A percentile compares a stretch with the other conserved stretches of the same genome.
Evolutionary conservation across 1,284 basidiomycete species (phyloP).

Genomic region (Psilocybe mexicana): DNA sequence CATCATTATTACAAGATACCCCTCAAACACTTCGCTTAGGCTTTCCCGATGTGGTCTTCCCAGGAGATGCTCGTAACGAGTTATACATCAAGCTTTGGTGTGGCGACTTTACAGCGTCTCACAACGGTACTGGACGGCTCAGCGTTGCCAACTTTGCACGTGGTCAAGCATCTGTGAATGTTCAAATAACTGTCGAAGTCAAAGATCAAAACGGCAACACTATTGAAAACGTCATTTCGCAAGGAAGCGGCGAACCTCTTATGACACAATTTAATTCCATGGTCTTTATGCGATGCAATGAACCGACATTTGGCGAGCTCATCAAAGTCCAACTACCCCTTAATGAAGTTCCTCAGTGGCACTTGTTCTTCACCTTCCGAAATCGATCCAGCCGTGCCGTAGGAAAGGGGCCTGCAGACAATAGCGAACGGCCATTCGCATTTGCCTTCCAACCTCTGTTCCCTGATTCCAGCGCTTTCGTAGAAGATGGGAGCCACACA

Average conservation of each 20-base stretch:
- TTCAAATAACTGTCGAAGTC: constrained; percentile 93
- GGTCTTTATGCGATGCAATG: constrained; percentile 83
- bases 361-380: constrained; percentile 93
- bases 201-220: constrained; percentile 73
- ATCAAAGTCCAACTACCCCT: constrained; percentile 84
- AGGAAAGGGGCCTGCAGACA: constrained; percentile 39
- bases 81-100: constrained; percentile 94
- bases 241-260: constrained; percentile 83
- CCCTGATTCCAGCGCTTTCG: constrained; percentile 74
- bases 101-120: constrained; percentile 73
- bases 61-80: constrained; percentile 90
- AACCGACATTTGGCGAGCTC: constrained; percentile 91
- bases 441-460: constrained; percentile 93
- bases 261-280: constrained; percentile 86
- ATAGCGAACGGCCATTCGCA: constrained; percentile 79
- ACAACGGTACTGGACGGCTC: constrained; percentile 50
- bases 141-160: constrained; percentile 66
- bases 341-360: constrained; percentile 75
- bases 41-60: constrained; percentile 96
- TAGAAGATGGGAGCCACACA: constrained; percentile 90
- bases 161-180: constrained; percentile 61
- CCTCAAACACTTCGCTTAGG: constrained; percentile 88
- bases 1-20: constrained; percentile 81
- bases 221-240: constrained; percentile 76
- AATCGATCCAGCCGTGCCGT: constrained; percentile 61